phyloP scores from a whole-genome alignment of 495 filamentous ascomycete genomes.

The Aspergillus wentii region DNA sequence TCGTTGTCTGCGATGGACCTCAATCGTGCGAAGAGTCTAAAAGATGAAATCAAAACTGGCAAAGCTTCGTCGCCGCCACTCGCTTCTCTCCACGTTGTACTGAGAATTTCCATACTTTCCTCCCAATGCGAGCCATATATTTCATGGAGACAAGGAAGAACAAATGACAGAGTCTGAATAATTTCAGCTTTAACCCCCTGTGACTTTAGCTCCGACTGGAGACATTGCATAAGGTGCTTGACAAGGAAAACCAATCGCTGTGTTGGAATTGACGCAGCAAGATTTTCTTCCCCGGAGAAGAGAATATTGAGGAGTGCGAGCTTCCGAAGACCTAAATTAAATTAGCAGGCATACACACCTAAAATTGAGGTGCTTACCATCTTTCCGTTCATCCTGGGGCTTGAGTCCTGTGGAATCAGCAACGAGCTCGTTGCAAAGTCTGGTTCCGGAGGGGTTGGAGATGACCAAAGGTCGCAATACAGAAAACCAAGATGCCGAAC shows the following conservation, averaged over 20 bases:
- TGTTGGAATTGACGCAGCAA: conserved; percentile 57
- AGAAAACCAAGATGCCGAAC: conserved; percentile 36
- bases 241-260: conserved; percentile 79
- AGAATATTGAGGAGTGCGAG: conserved; percentile 56
- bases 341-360: conserved; percentile 12
- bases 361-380: conserved; percentile 30
- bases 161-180: conserved; percentile 55
- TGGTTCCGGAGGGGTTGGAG: conserved; percentile 31
- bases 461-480: conserved; percentile 29
- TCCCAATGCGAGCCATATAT: conserved; percentile 88
- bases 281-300: conserved; percentile 45
- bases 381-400: conserved; percentile 24
- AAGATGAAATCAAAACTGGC: conserved; percentile 60
- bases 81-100: conserved; percentile 47
- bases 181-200: conserved; percentile 44
- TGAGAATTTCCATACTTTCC: conserved; percentile 54
- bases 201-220: conserved; percentile 46
- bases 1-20: conserved; percentile 50
- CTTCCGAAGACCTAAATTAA: conserved; percentile 40
- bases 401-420: conserved; percentile 55
- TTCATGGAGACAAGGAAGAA: conserved; percentile 66
- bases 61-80: conserved; percentile 42
- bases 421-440: conserved; percentile 54
- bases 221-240: conserved; percentile 68
- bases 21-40: conserved; percentile 64